These are phyloP conservation scores for Stephanodiscus triporus DNA, from an alignment of 108 stramenopile genomes.

Conservation along the genomic window DNA sequence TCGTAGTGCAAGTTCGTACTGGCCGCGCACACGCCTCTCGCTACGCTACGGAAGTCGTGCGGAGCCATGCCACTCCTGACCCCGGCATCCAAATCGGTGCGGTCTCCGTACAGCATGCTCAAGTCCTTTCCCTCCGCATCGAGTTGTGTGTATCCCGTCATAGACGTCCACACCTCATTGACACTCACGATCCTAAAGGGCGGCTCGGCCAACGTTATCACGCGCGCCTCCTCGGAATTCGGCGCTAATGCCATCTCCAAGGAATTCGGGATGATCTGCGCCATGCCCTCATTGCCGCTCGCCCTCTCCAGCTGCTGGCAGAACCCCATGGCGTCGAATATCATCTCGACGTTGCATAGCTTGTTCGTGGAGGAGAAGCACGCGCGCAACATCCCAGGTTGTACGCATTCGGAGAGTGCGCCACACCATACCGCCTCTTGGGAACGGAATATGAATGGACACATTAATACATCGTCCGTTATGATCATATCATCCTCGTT, in stretches of 20 bases:
- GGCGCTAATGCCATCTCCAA: conserved; percentile 81
- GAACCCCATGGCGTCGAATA: conserved; percentile 89
- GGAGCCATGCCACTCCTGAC: conserved; percentile 36
- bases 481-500: conserved; percentile 87
- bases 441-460: conserved; percentile 81
- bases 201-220: conserved; percentile 71
- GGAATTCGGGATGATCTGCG: conserved; percentile 81
- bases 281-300: conserved; percentile 68
- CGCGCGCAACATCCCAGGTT: conserved; percentile 83
- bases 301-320: conserved; percentile 86
- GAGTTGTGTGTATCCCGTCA: conserved; percentile 76
- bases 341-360: conserved; percentile 71
- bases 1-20: conserved; percentile 70
- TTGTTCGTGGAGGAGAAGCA: conserved; percentile 71
- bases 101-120: conserved; percentile 56
- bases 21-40: conserved; percentile 56
- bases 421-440: conserved; percentile 79
- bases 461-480: conserved; percentile 80
- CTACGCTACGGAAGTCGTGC: conserved; percentile 61
- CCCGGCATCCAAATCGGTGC: conserved; percentile 41
- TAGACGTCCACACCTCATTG: conserved; percentile 71
- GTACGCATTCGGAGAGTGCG: conserved; percentile 71
- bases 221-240: conserved; percentile 69
- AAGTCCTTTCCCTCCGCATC: conserved; percentile 76
- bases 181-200: conserved; percentile 79